These are phyloP conservation scores for Mucor irregularis DNA, from an alignment of 371 early-diverging fungal species.

Conservation along the genomic window DNA sequence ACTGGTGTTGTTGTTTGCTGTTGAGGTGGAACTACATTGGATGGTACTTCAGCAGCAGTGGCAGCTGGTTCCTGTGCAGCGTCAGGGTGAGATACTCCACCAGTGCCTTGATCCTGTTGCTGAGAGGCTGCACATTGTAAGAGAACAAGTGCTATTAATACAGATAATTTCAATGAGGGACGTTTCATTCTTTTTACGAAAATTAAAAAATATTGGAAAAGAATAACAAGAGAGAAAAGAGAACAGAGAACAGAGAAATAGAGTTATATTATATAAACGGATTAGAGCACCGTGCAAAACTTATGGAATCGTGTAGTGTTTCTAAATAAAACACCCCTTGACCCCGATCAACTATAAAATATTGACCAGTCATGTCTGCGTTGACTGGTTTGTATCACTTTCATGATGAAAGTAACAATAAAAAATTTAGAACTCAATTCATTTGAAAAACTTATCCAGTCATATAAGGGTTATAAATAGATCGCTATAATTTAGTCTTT, in stretches of 20 bases:
- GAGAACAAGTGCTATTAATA: slow-evolving; percentile 3
- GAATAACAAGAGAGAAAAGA: neutral
- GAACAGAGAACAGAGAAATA: neutral
- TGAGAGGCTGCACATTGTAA: slow-evolving; percentile 2
- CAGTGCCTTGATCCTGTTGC: neutral
- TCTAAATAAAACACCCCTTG: neutral
- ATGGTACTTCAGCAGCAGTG: neutral
- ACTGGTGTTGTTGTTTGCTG: neutral
- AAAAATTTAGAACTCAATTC: neutral
- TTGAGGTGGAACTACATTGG: too few relatives aligned
- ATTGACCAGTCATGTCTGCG: neutral
- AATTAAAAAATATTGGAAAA: too few relatives aligned
- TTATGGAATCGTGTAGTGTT: neutral
- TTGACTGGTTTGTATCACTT: neutral
- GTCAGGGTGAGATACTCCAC: neutral
- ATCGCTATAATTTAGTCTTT: too few relatives aligned
- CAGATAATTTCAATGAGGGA: neutral
- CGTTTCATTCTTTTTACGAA: slow-evolving; percentile 1
- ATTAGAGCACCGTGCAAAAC: slow-evolving; percentile 1
- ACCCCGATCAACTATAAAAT: neutral
- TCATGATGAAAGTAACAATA: neutral
- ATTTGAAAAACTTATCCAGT: too few relatives aligned
- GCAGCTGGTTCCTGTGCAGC: neutral
- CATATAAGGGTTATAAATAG: too few relatives aligned
- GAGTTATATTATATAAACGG: neutral